Evolutionary conservation across 2,329 filamentous ascomycete genomes (phyloP).

Genomic region (Orbilia ellipsospora): DNA sequence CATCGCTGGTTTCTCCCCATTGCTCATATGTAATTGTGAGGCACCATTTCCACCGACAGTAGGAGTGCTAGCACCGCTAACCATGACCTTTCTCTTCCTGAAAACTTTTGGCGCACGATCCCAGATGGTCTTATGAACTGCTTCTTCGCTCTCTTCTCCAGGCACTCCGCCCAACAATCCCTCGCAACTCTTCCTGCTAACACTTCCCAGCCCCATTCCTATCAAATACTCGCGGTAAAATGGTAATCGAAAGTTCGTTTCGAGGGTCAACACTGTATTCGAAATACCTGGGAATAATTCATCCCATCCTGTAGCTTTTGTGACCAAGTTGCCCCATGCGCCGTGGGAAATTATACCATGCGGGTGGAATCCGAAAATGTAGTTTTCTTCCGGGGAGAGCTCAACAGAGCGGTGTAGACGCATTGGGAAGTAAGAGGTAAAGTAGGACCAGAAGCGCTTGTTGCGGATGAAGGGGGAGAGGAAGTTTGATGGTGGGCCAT

Average conservation of each 20-base stretch:
- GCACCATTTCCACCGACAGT: not conserved
- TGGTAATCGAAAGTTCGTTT: constrained; percentile 92
- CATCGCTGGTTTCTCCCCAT: constrained; percentile 84
- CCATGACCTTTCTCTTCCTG: constrained; percentile 27
- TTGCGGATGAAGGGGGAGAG: constrained; percentile 80
- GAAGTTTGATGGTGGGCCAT: constrained; percentile 75
- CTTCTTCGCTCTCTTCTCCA: constrained; percentile 50
- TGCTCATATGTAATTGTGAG: constrained; percentile 59
- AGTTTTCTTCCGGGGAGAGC: constrained; percentile 84
- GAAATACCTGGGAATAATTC: constrained; percentile 93
- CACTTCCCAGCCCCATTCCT: constrained; percentile 84
- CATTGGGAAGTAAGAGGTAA: constrained; percentile 92
- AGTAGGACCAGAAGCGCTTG: constrained; percentile 83
- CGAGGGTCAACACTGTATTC: constrained; percentile 92
- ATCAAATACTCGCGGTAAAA: constrained; percentile 96
- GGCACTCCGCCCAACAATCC: constrained; percentile 77
- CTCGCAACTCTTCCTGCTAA: constrained; percentile 90
- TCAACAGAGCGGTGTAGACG: constrained; percentile 84
- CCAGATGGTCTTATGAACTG: constrained; percentile 44
- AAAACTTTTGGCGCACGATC: constrained; percentile 48
- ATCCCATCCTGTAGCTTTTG: constrained; percentile 71
- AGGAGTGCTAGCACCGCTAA: constrained; percentile 36
- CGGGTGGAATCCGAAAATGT: constrained; percentile 96
- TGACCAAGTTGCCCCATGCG: constrained; percentile 51
- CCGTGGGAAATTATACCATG: constrained; percentile 81